These are phyloP conservation scores for Cicer cuneatum DNA, from an alignment of 306 rosid species.

Conservation along the genomic window DNA sequence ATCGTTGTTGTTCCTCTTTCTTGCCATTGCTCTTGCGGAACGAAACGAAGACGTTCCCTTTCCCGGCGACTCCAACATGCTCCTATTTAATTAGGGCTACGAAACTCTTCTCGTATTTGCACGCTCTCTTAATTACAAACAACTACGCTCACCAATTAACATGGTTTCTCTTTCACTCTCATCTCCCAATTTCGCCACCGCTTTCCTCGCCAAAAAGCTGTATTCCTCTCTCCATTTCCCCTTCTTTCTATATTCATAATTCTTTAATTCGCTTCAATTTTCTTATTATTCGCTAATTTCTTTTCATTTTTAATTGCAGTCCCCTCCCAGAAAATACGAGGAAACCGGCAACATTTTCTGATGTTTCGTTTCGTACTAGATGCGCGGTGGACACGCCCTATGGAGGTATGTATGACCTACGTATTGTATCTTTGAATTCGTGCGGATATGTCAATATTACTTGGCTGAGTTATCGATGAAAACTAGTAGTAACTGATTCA, in stretches of 20 bases:
- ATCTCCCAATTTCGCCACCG: constrained; percentile 53
- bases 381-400: constrained; percentile 80
- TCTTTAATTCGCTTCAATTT: neutral
- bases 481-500: neutral
- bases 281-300: neutral
- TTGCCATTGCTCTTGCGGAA: constrained; percentile 7
- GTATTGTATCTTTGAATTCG: neutral
- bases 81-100: constrained; percentile 53
- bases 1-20: constrained; percentile 22
- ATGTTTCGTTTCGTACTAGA: constrained; percentile 42
- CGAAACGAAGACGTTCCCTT: constrained; percentile 4
- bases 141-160: neutral
- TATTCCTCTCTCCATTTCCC: constrained; percentile 40
- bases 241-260: neutral
- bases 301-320: constrained; percentile 43
- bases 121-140: neutral
- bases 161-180: constrained; percentile 71
- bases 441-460: neutral
- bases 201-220: constrained; percentile 64
- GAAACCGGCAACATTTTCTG: constrained; percentile 35
- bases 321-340: constrained; percentile 43
- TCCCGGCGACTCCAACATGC: constrained; percentile 42
- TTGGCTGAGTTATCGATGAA: constrained; percentile 10
- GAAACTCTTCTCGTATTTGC: constrained; percentile 33
- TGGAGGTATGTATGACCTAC: constrained; percentile 69